Evolutionary conservation across 2,329 filamentous ascomycete species (phyloP), one percentile per base, ranked within the genome.

Genomic region (Chaetomium globosum): DNA sequence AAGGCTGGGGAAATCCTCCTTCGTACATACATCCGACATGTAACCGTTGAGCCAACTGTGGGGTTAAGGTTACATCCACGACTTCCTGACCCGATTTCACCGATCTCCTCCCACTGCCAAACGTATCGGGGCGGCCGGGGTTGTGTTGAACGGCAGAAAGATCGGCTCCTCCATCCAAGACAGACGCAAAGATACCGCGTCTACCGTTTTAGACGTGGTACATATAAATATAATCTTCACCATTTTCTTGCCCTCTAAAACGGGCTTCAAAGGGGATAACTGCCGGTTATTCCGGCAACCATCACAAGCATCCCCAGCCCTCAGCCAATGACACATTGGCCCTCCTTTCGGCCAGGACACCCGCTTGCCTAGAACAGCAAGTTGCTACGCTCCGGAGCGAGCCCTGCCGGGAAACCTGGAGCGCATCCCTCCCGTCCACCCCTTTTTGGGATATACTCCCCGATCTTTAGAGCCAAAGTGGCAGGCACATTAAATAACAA

Each of bases 11-110:
- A n/a, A 16, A 30, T 26, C 33, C 43, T 48, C 21, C 43, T 48
- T 46, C 19, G 43, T 16, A 21, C 5, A n/a, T n/a, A n/a, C n/a
- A n/a, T n/a, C n/a, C n/a, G 19, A 56, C 60, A n/a, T 66, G 66
- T 67, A 65, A 69, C 68, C 66, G 69, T 72, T 69, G 65, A 65
- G 61, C 53, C 59, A 65, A 62, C 49, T 66, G 66, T 66, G 66
- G 64, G 61, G 60, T 26, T 49, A 59, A 54, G 31, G 52, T 55
- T 57, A n/a, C 61, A 61, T 64, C 21, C 16, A 57, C 19, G 51
- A 16, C 31, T 21, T 23, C 19, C 26, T n/a, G 30, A 21, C 31
- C 46, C 30, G 53, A 52, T 7, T 55, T 28, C 46, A 51, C 36
- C 26, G 26, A 26, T 26, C 26, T 26, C 21, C 36, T 26, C 13